Conservation (phyloP, 2,329 filamentous ascomycete species). For the Stachybotrys echinatus region DNA sequence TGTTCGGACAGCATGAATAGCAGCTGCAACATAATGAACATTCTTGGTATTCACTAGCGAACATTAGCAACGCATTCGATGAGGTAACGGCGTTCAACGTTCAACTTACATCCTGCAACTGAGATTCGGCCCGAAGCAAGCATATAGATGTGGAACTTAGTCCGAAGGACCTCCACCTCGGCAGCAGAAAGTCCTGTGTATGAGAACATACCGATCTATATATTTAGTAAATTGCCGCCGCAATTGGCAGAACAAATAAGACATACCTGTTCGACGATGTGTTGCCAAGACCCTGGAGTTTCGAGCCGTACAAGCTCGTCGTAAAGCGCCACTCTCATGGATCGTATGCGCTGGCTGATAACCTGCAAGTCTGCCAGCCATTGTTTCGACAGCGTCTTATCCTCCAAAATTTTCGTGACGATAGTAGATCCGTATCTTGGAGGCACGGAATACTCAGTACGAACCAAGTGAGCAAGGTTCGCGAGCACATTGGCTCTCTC, state of each 20-base stretch:
- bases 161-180: constrained; percentile 16
- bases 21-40: constrained; percentile 8
- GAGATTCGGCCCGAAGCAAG: constrained; percentile 5
- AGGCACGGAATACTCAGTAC: constrained; percentile 5
- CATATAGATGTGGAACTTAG: constrained; percentile 3
- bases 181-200: constrained; percentile 25
- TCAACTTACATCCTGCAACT: constrained; percentile 1
- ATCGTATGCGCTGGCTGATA: constrained; percentile 25
- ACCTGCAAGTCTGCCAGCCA: constrained; percentile 21
- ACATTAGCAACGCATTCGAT: background rate
- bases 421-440: constrained; percentile 6
- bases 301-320: constrained; percentile 17
- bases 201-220: constrained; percentile 34
- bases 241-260: background rate
- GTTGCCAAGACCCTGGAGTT: constrained; percentile 1
- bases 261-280: background rate
- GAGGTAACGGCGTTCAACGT: background rate
- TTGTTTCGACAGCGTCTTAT: constrained; percentile 1
- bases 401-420: constrained; percentile 3
- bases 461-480: constrained; percentile 2
- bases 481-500: background rate
- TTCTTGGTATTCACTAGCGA: constrained; percentile 4
- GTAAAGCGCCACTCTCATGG: constrained; percentile 13
- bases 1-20: constrained; percentile 1
- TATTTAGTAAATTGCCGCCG: background rate